A percentile compares a stretch with the other conserved stretches of the same genome.
Conservation (phyloP, 1,139 yeast species). For the Scheffersomyces lignicola region DNA sequence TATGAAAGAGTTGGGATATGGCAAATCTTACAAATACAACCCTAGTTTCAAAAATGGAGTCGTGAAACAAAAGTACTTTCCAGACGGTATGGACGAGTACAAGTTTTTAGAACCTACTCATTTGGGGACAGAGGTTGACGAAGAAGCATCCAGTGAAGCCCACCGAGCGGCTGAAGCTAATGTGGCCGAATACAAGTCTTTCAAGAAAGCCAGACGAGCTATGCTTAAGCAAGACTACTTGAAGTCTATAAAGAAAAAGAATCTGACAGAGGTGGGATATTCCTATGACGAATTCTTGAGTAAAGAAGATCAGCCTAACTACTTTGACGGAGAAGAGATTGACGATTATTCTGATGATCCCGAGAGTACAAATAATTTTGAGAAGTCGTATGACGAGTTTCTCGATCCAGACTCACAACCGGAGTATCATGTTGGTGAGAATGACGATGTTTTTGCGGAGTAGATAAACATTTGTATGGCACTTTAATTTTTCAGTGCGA, state of each 20-base stretch:
- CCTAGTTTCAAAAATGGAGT: conserved; percentile 74
- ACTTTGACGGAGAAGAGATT: conserved; percentile 36
- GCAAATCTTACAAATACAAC: conserved; percentile 81
- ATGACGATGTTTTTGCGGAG: no score
- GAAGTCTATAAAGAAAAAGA: conserved; percentile 5
- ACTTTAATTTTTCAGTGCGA: no score
- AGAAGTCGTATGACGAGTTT: conserved; percentile 37
- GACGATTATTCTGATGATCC: conserved; percentile 38
- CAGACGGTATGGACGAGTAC: conserved; percentile 42
- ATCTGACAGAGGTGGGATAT: background rate
- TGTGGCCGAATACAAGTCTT: conserved; percentile 27
- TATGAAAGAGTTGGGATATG: conserved; percentile 87
- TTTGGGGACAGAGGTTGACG: conserved; percentile 32
- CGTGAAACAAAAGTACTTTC: conserved; percentile 72
- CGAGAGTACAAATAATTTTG: conserved; percentile 34
- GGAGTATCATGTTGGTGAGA: conserved; percentile 16
- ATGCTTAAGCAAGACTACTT: conserved; percentile 10
- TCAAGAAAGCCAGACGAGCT: conserved; percentile 20
- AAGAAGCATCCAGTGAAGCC: conserved; percentile 20
- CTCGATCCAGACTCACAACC: conserved; percentile 25
- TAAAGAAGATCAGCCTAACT: conserved; percentile 39
- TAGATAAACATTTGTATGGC: no score
- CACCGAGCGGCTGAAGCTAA: conserved; percentile 23
- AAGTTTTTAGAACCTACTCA: conserved; percentile 41
- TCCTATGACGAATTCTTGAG: conserved; percentile 39